A percentile compares a stretch with the other conserved stretches of the same genome.
Evolutionary conservation across 1,139 yeast genomes (phyloP).

Genomic region (Ogataea hybrid): DNA sequence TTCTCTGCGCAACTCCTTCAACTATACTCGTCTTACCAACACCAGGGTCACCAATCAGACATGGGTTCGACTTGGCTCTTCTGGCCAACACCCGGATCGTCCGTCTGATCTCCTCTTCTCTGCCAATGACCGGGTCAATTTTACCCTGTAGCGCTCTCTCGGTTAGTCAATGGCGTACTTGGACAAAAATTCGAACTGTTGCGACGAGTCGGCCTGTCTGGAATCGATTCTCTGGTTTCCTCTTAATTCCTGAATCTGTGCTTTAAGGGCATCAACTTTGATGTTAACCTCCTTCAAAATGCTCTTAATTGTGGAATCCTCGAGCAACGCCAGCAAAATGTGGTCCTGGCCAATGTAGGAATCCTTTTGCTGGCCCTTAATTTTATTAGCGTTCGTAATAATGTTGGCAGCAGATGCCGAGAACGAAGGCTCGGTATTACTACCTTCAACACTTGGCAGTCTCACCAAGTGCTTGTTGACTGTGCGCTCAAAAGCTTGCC

Average conservation of each 20-base stretch:
- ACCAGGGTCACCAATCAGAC: constrained; percentile 98
- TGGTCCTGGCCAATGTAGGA: constrained; percentile 94
- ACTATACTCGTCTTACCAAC: constrained; percentile 98
- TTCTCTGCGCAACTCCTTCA: constrained; percentile 98
- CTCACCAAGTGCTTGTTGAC: constrained; percentile 82
- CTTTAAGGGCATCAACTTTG: constrained; percentile 68
- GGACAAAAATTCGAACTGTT: constrained; percentile 74
- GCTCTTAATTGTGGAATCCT: constrained; percentile 67
- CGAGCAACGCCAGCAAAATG: constrained; percentile 76
- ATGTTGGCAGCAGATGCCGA: constrained; percentile 32
- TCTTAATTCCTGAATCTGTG: constrained; percentile 80
- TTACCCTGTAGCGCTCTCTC: constrained; percentile 90
- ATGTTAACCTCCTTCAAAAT: constrained; percentile 75
- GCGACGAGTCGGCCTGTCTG: constrained; percentile 88
- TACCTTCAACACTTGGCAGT: constrained; percentile 83
- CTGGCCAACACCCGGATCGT: constrained; percentile 92
- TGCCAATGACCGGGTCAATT: constrained; percentile 96
- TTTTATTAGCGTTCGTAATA: constrained; percentile 44
- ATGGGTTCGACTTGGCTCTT: constrained; percentile 94
- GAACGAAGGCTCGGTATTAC: constrained; percentile 38
- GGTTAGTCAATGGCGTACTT: constrained; percentile 93
- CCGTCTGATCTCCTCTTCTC: constrained; percentile 97
- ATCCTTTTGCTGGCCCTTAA: constrained; percentile 87
- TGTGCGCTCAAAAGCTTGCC: constrained; percentile 72
- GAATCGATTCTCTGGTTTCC: constrained; percentile 93